Evolutionary conservation across 257 asterid species (phyloP).

Genomic region (Handroanthus guayacan): DNA sequence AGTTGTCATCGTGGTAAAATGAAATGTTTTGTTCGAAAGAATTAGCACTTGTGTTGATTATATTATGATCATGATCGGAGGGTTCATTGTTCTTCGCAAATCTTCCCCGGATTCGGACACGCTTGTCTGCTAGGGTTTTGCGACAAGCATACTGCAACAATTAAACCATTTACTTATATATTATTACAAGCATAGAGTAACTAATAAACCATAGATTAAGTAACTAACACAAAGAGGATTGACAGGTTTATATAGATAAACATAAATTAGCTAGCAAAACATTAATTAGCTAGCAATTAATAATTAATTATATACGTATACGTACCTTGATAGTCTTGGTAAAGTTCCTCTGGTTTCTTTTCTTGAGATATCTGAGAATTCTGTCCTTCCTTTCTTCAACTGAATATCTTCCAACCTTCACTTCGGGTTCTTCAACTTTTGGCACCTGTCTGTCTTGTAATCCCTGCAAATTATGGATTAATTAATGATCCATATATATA

Average conservation of each 20-base stretch:
- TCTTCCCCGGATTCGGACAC: slow-evolving; percentile 89
- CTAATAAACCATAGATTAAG: too few species aligned
- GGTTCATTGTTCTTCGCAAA: slow-evolving; percentile 82
- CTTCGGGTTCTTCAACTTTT: slow-evolving; percentile 53
- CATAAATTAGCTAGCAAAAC: too few species aligned
- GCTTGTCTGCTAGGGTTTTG: slow-evolving; percentile 91
- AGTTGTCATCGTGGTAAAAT: neutral
- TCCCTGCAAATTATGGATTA: slow-evolving; percentile 44
- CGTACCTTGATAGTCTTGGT: slow-evolving; percentile 90
- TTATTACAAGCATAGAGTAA: too few species aligned
- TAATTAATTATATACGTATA: neutral
- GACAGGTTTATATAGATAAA: too few species aligned
- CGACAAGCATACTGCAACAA: slow-evolving; percentile 90
- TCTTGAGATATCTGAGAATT: slow-evolving; percentile 70
- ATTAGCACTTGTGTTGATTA: neutral
- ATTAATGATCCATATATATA: neutral
- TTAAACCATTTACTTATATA: neutral
- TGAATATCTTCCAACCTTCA: slow-evolving; percentile 65
- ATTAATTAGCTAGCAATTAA: too few species aligned
- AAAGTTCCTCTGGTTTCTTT: slow-evolving; percentile 87
- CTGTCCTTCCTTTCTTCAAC: slow-evolving; percentile 74
- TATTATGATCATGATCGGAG: slow-evolving; percentile 37
- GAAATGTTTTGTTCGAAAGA: neutral
- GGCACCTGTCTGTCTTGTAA: slow-evolving; percentile 41
- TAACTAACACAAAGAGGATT: too few species aligned